Percentiles rank a stretch among this genome's conserved stretches.
Conservation (phyloP, 495 filamentous ascomycete species). For the Bombardia bombarda region DNA sequence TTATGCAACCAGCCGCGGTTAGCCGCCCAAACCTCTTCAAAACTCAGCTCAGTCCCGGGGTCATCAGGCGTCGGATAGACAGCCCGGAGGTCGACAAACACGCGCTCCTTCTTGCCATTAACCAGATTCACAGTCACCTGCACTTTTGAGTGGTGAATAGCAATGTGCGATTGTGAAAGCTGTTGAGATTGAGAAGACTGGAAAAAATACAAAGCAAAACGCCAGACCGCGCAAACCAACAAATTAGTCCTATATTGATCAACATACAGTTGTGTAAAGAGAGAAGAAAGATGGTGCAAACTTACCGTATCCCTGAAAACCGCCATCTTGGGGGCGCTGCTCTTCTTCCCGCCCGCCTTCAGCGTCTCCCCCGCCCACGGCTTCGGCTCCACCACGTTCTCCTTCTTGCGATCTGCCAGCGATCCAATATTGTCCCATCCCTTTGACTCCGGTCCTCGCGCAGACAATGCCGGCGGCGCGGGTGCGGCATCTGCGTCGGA, state of each 20-base stretch:
- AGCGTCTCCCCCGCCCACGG: constrained; percentile 91
- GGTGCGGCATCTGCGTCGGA: constrained; percentile 59
- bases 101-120: constrained; percentile 70
- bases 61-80: constrained; percentile 73
- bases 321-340: constrained; percentile 69
- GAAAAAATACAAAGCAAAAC: constrained; percentile 44
- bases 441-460: constrained; percentile 43
- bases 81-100: constrained; percentile 76
- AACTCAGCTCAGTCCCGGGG: constrained; percentile 63
- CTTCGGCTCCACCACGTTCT: constrained; percentile 78
- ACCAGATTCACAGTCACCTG: constrained; percentile 71
- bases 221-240: constrained; percentile 51
- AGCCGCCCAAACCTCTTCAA: constrained; percentile 83
- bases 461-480: constrained; percentile 37
- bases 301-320: constrained; percentile 97
- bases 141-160: constrained; percentile 45
- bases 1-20: constrained; percentile 68
- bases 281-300: constrained; percentile 24
- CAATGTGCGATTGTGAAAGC: constrained; percentile 42
- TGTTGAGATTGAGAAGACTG: constrained; percentile 44
- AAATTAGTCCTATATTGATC: constrained; percentile 96
- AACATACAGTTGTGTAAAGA: constrained; percentile 54
- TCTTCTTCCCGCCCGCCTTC: constrained; percentile 74
- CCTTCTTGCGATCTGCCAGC: constrained; percentile 81
- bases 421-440: constrained; percentile 93